Evolutionary conservation across 495 filamentous ascomycete genomes (phyloP).

Genomic region (Neurospora hispaniola): DNA sequence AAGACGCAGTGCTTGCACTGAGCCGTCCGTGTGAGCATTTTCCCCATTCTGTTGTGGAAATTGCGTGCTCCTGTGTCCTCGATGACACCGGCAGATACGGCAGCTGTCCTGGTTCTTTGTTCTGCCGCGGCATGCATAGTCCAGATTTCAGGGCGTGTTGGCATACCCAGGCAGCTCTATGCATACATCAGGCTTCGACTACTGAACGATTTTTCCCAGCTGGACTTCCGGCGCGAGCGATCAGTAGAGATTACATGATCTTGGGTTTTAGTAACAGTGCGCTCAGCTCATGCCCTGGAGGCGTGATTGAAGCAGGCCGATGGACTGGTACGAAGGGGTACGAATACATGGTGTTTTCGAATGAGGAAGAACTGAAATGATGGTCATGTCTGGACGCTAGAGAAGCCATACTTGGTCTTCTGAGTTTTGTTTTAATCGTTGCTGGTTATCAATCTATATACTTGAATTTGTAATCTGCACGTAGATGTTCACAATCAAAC

Average conservation of each 20-base stretch:
- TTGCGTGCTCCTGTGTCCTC: background rate
- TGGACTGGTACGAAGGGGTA: background rate
- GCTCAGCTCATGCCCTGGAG: background rate
- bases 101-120: background rate
- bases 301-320: background rate
- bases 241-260: background rate
- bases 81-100: background rate
- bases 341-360: background rate
- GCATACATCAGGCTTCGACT: background rate
- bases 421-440: background rate
- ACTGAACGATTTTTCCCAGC: background rate
- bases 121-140: background rate
- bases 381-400: background rate
- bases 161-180: background rate
- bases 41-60: too few species aligned
- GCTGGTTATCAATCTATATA: background rate
- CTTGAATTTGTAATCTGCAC: background rate
- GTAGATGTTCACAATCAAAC: background rate
- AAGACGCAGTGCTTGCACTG: background rate
- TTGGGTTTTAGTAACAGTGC: background rate
- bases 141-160: background rate
- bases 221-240: background rate
- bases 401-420: background rate
- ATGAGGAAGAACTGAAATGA: background rate
- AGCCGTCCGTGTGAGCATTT: background rate